Percentiles rank a stretch among this genome's conserved stretches.
These are phyloP conservation scores for Apiotrichum akiyoshidainum DNA, from an alignment of 1,284 basidiomycete genomes.

Conservation along the genomic window DNA sequence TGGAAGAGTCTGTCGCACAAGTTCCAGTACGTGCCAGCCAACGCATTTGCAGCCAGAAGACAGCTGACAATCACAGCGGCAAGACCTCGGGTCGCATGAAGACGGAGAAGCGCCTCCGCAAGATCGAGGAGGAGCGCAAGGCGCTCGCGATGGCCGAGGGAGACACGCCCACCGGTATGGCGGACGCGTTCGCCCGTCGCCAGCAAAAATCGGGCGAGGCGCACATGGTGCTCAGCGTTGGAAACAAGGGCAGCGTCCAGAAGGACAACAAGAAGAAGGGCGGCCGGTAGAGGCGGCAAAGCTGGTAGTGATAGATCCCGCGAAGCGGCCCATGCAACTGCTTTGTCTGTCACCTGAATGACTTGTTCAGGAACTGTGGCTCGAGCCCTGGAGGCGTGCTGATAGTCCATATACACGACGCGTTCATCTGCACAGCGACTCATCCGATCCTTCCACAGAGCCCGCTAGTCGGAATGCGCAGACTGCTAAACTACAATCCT, in stretches of 20 bases:
- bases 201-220: conserved; percentile 90
- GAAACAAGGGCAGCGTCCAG: conserved; percentile 76
- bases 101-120: conserved; percentile 87
- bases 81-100: conserved; percentile 92
- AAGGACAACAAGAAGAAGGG: conserved; percentile 9
- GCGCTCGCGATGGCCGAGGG: conserved; percentile 83
- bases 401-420: too few relatives aligned
- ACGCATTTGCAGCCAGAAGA: background rate
- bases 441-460: too few relatives aligned
- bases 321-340: too few relatives aligned
- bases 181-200: conserved; percentile 78
- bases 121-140: conserved; percentile 90
- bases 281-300: background rate
- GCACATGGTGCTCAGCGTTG: conserved; percentile 87
- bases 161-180: conserved; percentile 90
- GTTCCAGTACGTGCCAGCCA: conserved; percentile 60
- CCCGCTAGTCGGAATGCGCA: too few relatives aligned
- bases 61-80: conserved; percentile 51
- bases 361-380: too few relatives aligned
- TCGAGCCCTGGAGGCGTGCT: too few relatives aligned
- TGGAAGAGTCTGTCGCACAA: conserved; percentile 94
- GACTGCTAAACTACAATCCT: too few relatives aligned
- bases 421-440: too few relatives aligned
- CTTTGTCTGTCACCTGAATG: too few relatives aligned
- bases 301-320: too few relatives aligned